Evolutionary conservation across 2,329 filamentous ascomycete species (phyloP).

Genomic region (Fusarium solani-melongenae): DNA sequence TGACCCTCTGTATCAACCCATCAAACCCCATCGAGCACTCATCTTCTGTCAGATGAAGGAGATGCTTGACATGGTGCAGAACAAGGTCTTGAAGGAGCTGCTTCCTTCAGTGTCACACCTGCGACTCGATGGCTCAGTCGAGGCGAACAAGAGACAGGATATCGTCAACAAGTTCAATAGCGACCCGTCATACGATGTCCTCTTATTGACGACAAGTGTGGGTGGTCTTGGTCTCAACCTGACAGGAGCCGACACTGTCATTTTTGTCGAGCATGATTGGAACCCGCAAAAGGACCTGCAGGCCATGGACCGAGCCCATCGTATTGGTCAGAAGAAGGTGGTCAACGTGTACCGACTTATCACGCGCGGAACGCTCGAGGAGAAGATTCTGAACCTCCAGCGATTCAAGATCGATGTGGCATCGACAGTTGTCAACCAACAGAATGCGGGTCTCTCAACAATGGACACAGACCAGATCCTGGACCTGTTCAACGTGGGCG

Average conservation of each 20-base stretch:
- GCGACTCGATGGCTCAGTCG: slow-evolving; percentile 92
- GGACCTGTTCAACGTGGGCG: slow-evolving; percentile 92
- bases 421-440: slow-evolving; percentile 97
- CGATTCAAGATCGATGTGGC: slow-evolving; percentile 99
- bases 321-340: slow-evolving; percentile 99
- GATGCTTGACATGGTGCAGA: slow-evolving; percentile 99
- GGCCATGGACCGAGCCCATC: slow-evolving; percentile 98
- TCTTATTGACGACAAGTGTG: slow-evolving; percentile 93
- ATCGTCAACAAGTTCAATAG: slow-evolving; percentile 99
- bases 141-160: slow-evolving; percentile 92
- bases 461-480: slow-evolving; percentile 99
- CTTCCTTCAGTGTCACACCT: slow-evolving; percentile 94
- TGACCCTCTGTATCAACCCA: slow-evolving; percentile 77
- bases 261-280: slow-evolving; percentile 99
- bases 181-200: slow-evolving; percentile 94
- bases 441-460: slow-evolving; percentile 91
- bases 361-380: slow-evolving; percentile 93
- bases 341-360: slow-evolving; percentile 98
- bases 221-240: slow-evolving; percentile 94
- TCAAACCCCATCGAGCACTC: slow-evolving; percentile 94
- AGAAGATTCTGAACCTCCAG: slow-evolving; percentile 98
- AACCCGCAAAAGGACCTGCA: slow-evolving; percentile 99
- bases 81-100: slow-evolving; percentile 88
- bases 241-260: slow-evolving; percentile 97
- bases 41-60: slow-evolving; percentile 99